These are phyloP conservation scores for Limtongia smithiae DNA, from an alignment of 805 yeast genomes.

Conservation along the genomic window DNA sequence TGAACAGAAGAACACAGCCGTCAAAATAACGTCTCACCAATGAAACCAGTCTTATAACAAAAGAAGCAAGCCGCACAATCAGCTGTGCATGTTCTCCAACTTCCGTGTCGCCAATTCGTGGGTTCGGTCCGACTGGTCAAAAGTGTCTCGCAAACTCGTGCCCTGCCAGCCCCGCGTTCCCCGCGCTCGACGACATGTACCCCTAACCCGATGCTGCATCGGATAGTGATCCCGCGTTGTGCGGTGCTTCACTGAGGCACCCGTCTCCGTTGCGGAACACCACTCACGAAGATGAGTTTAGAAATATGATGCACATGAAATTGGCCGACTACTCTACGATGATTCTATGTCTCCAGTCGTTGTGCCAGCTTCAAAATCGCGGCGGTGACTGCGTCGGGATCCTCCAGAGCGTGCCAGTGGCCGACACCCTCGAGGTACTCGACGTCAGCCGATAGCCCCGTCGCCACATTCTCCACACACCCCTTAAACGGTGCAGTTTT, in stretches of 20 bases:
- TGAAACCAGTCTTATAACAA: no score
- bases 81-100: background rate
- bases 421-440: constrained; percentile 4
- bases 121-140: constrained; percentile 4
- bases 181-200: no score
- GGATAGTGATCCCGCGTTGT: no score
- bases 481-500: constrained; percentile 6
- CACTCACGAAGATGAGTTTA: no score
- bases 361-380: background rate
- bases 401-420: constrained; percentile 12
- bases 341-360: background rate
- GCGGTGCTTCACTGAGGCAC: no score
- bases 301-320: background rate
- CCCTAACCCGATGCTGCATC: no score
- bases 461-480: constrained; percentile 1
- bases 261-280: no score
- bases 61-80: no score
- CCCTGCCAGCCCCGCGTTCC: no score
- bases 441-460: constrained; percentile 3
- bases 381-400: background rate
- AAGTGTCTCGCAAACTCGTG: no score
- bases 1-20: no score
- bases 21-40: no score
- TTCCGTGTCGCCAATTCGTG: background rate
- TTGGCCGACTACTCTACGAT: background rate